Evolutionary conservation across 306 rosid species (phyloP), one percentile per base, ranked within the genome.

Genomic region (Cyclanthera cordifolia): DNA sequence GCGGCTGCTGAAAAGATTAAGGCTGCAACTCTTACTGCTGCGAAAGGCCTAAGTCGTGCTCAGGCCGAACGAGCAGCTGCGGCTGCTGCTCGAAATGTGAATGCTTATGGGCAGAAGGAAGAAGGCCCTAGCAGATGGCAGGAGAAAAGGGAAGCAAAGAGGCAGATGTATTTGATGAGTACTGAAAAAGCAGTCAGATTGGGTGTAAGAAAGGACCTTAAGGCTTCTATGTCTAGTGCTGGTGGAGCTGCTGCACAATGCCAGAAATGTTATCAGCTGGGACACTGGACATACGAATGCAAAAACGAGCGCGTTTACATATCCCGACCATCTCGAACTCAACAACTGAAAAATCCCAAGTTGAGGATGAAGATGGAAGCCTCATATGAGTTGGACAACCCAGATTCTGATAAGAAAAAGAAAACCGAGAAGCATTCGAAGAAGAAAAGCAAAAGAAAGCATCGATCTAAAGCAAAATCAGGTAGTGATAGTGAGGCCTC

Each of bases 121-220:
- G 99, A 94, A 82, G 97, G 99, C n/a, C 99, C 99, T 49, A 94
- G 99, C 84, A 83, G 99, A 88, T 94, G 99, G 99, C 99, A 94
- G 85, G 99, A 94, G 88, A 94, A 94, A 66, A 83, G 96, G 79
- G 99, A 94, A 73, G 97, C 97, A 1, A 94, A 90, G 87, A 88
- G 99, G 77, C 99, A 94, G 74, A 90, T 94, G 99, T 94, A 94
- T 77, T 77, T 94, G 86, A 86, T 85, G 94, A 94, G 99, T 86
- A 94, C 99, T 52, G 99, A 94, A 57, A 88, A 94, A 75, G 95
- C 96, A 61, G 99, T 94, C 50, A 85, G 80, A 75, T 84, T 94
- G 85, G 99, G 99, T 61, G 99, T 82, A 84, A 74, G 99, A 52
- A 94, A 90, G 73, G 96, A 90, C 72, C 77, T 79, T 5, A 94